Conservation (phyloP, 768 basidiomycete species). For the Kwoniella pini region DNA sequence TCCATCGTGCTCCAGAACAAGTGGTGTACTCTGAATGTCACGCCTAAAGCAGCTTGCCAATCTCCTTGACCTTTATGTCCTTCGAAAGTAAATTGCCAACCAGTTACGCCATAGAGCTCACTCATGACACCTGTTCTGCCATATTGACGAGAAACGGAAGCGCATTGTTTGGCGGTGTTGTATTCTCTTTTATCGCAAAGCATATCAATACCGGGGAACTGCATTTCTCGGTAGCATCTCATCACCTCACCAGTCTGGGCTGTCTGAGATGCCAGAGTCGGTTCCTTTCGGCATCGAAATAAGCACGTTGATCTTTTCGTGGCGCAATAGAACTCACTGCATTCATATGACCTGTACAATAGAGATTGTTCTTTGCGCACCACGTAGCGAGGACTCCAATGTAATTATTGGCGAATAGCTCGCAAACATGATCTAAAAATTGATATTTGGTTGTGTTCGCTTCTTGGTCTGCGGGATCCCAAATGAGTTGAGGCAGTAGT, state of each 20-base stretch:
- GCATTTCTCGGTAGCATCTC: constrained; percentile 41
- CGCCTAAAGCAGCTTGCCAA: constrained; percentile 46
- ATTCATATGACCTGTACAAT: constrained; percentile 35
- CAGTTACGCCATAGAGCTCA: constrained; percentile 40
- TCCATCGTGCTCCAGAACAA: constrained; percentile 34
- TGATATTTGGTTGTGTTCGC: constrained; percentile 23
- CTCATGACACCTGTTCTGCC: constrained; percentile 31
- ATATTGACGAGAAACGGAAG: constrained; percentile 34
- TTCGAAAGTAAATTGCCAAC: constrained; percentile 37
- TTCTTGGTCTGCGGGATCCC: constrained; percentile 29
- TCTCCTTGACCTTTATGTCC: constrained; percentile 46
- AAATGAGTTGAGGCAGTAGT: constrained; percentile 30
- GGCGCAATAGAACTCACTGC: constrained; percentile 14
- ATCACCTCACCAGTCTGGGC: constrained; percentile 34
- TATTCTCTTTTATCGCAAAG: constrained; percentile 35
- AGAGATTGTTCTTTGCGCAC: constrained; percentile 29
- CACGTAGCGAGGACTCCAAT: constrained; percentile 30
- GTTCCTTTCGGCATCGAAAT: constrained; percentile 19
- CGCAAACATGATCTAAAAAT: constrained; percentile 35
- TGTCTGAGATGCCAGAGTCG: constrained; percentile 31
- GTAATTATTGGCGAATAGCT: constrained; percentile 28
- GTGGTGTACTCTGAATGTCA: constrained; percentile 38
- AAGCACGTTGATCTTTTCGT: not conserved
- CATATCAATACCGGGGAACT: constrained; percentile 44
- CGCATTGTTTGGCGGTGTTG: constrained; percentile 42